Percentiles rank a stretch among this genome's conserved stretches.
These are phyloP conservation scores for Macrolepiota albuminosa DNA, from an alignment of 768 basidiomycete genomes.

Conservation along the genomic window DNA sequence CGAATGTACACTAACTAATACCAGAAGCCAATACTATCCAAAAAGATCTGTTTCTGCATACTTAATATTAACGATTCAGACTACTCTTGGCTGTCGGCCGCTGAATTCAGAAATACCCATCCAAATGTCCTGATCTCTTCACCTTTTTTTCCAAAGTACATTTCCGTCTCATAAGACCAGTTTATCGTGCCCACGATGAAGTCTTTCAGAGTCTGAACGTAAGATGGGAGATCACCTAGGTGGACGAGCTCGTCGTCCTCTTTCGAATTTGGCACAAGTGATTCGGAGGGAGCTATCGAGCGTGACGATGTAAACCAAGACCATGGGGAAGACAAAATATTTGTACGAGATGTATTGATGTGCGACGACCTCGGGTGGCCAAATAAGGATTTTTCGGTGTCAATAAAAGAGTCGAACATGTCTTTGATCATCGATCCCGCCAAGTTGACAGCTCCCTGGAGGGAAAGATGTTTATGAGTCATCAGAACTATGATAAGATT, in stretches of 20 bases:
- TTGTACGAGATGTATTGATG: constrained; percentile 10
- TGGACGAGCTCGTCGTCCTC: constrained; percentile 11
- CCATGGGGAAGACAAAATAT: constrained; percentile 14
- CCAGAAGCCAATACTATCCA: not conserved
- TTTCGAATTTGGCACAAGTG: constrained; percentile 3
- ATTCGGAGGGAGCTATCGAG: constrained; percentile 3
- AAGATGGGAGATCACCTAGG: constrained; percentile 21
- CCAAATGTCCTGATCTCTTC: constrained; percentile 55
- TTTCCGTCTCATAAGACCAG: constrained; percentile 61
- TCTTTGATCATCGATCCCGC: constrained; percentile 35
- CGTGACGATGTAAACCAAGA: constrained; percentile 13
- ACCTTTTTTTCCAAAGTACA: constrained; percentile 55
- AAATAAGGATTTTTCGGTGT: constrained; percentile 20
- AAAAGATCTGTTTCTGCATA: too few species aligned
- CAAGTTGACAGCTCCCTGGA: constrained; percentile 46
- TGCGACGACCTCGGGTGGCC: constrained; percentile 14
- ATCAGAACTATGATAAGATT: constrained; percentile 52
- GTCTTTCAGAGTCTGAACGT: constrained; percentile 49
- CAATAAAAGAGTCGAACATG: constrained; percentile 30
- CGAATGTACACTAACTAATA: not conserved
- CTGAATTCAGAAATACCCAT: constrained; percentile 48
- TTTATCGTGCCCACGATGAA: constrained; percentile 55
- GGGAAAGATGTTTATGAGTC: constrained; percentile 33
- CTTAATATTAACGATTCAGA: not conserved
- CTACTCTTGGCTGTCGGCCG: constrained; percentile 2